Conservation (phyloP, 352 stramenopile genomes). For the Saprolegnia parasitica region DNA sequence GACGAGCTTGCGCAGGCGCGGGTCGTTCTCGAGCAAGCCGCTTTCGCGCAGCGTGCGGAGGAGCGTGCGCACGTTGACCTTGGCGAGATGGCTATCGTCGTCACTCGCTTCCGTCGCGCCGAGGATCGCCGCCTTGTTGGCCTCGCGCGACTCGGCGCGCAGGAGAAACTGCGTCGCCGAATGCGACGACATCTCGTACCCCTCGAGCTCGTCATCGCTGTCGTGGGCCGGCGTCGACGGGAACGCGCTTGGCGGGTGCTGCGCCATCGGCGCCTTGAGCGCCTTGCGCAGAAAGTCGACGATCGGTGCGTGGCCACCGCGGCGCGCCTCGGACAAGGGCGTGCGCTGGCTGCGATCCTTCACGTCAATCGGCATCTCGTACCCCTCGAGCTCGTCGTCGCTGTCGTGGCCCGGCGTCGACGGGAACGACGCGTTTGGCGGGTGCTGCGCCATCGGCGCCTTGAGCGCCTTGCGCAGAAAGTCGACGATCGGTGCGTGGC, state of each 20-base stretch:
- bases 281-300: conserved; percentile 8
- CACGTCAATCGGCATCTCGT: conserved; percentile 9
- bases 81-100: not conserved
- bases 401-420: not conserved
- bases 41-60: conserved; percentile 7
- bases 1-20: conserved; percentile 6
- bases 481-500: conserved; percentile 2
- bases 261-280: not conserved
- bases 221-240: not conserved
- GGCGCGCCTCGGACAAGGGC: conserved; percentile 12
- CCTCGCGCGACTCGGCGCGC: not conserved
- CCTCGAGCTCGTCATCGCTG: conserved; percentile 15
- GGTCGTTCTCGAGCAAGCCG: conserved; percentile 11
- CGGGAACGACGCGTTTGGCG: not conserved
- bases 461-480: conserved; percentile 8
- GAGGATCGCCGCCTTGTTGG: not conserved
- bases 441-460: too few relatives aligned
- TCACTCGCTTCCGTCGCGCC: not conserved
- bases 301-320: not conserved
- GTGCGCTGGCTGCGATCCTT: conserved; percentile 14
- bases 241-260: not conserved
- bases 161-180: conserved; percentile 11
- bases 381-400: too few relatives aligned
- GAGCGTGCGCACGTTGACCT: conserved; percentile 7
- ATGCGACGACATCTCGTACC: conserved; percentile 11